These are phyloP conservation scores for Hypoxylon lenormandii DNA, from an alignment of 495 filamentous ascomycete species.

Conservation along the genomic window DNA sequence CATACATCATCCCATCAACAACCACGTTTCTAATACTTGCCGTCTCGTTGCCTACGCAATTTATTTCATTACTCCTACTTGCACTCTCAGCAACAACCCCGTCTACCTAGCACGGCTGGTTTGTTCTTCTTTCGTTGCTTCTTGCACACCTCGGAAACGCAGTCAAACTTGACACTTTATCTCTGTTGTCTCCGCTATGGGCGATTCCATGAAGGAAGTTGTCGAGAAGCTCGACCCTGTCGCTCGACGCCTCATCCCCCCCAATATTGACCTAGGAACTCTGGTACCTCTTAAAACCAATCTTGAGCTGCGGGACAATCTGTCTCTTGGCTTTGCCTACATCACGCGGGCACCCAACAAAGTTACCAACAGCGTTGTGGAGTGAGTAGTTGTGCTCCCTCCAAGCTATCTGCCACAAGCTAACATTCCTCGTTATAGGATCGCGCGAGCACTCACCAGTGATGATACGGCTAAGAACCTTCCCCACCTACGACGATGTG, in stretches of 20 bases:
- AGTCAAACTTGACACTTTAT: constrained; percentile 38
- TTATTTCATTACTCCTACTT: constrained; percentile 14
- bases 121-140: too few relatives aligned
- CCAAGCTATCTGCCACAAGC: neutral
- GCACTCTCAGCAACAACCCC: neutral
- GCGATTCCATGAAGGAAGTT: constrained; percentile 51
- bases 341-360: constrained; percentile 66
- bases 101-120: neutral
- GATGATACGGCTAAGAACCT: constrained; percentile 66
- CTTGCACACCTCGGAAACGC: constrained; percentile 4
- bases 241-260: constrained; percentile 43
- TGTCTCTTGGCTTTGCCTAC: constrained; percentile 62
- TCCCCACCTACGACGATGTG: constrained; percentile 84
- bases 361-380: constrained; percentile 63
- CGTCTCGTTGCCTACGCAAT: neutral
- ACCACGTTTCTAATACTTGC: neutral
- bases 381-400: constrained; percentile 54
- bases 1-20: constrained; percentile 8
- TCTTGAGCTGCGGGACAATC: constrained; percentile 64
- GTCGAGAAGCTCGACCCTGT: constrained; percentile 52
- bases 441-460: constrained; percentile 41
- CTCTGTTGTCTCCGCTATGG: constrained; percentile 48
- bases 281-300: constrained; percentile 69
- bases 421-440: constrained; percentile 33
- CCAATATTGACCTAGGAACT: constrained; percentile 43